Percentiles rank a stretch among this genome's conserved stretches.
phyloP scores from a whole-genome alignment of 768 basidiomycete species.

The Auricularia heimuer region DNA sequence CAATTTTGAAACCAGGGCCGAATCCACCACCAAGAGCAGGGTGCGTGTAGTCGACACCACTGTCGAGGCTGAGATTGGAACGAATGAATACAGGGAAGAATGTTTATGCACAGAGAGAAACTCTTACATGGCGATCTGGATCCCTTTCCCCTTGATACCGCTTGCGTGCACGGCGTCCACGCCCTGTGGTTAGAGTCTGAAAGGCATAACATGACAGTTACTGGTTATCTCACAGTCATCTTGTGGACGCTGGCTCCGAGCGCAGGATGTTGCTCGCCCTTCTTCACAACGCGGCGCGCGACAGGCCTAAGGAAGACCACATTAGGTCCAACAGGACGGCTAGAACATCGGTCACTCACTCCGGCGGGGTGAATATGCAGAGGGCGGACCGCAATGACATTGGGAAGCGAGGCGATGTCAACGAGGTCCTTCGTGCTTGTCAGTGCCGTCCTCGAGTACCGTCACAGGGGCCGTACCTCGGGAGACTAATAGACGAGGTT shows the following conservation, averaged over 20 bases:
- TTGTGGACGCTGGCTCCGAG: background rate
- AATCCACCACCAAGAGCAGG: constrained; percentile 12
- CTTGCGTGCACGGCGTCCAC: constrained; percentile 25
- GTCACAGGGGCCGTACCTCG: background rate
- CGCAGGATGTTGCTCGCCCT: background rate
- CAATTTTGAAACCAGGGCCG: constrained; percentile 8
- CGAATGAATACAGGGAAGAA: constrained; percentile 32
- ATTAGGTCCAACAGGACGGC: background rate
- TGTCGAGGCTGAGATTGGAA: constrained; percentile 8
- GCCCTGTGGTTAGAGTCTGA: constrained; percentile 6
- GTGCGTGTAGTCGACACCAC: constrained; percentile 6
- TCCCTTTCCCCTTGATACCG: constrained; percentile 28
- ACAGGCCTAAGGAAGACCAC: background rate
- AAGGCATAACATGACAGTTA: background rate
- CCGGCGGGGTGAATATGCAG: background rate
- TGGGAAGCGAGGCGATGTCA: background rate
- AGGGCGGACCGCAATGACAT: background rate
- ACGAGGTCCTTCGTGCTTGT: background rate
- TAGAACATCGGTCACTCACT: background rate
- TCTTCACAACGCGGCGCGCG: background rate
- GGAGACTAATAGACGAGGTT: background rate
- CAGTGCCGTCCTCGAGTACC: background rate
- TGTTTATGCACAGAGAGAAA: too few relatives aligned
- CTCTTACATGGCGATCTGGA: constrained; percentile 24
- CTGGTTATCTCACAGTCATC: background rate